A percentile compares a stretch with the other conserved stretches of the same genome.
phyloP scores from a whole-genome alignment of 352 stramenopile genomes.

The Phytophthora melonis region DNA sequence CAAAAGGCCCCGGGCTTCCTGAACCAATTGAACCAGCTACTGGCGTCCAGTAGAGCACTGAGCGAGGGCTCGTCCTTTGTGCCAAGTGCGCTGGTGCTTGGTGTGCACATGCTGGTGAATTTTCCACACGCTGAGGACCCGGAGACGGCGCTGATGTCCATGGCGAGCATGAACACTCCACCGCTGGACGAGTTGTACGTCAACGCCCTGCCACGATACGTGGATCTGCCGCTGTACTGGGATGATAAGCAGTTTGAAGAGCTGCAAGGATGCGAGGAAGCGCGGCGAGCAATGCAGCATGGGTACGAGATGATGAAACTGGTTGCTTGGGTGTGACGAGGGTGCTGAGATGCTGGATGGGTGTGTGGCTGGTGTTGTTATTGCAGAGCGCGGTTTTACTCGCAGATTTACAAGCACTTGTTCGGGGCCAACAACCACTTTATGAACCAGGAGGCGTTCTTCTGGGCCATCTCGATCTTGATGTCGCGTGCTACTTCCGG shows the following conservation, averaged over 20 bases:
- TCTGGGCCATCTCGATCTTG: slow-evolving; percentile 84
- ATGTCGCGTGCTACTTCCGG: slow-evolving; percentile 86
- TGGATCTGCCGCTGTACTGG: slow-evolving; percentile 82
- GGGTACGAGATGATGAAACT: slow-evolving; percentile 45
- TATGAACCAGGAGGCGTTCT: slow-evolving; percentile 70
- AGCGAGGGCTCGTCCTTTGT: slow-evolving; percentile 53
- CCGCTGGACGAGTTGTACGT: slow-evolving; percentile 69
- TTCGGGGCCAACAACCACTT: slow-evolving; percentile 67
- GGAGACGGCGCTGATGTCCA: slow-evolving; percentile 24
- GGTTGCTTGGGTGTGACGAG: not conserved
- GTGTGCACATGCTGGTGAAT: slow-evolving; percentile 73
- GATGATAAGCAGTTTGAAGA: slow-evolving; percentile 67
- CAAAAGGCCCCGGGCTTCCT: slow-evolving; percentile 75
- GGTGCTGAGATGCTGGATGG: not conserved
- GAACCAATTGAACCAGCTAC: slow-evolving; percentile 58
- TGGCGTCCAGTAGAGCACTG: slow-evolving; percentile 45
- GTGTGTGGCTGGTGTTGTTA: slow-evolving; percentile 1
- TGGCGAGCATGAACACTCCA: slow-evolving; percentile 21
- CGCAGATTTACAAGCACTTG: slow-evolving; percentile 74
- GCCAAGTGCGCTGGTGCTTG: slow-evolving; percentile 71
- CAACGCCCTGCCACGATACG: slow-evolving; percentile 56
- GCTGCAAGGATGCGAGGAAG: slow-evolving; percentile 68
- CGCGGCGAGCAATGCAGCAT: slow-evolving; percentile 68
- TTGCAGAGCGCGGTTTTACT: slow-evolving; percentile 68
- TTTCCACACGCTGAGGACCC: slow-evolving; percentile 46